These are phyloP conservation scores for Orychophragmus violaceus DNA, from an alignment of 345 rosid species.

Conservation along the genomic window DNA sequence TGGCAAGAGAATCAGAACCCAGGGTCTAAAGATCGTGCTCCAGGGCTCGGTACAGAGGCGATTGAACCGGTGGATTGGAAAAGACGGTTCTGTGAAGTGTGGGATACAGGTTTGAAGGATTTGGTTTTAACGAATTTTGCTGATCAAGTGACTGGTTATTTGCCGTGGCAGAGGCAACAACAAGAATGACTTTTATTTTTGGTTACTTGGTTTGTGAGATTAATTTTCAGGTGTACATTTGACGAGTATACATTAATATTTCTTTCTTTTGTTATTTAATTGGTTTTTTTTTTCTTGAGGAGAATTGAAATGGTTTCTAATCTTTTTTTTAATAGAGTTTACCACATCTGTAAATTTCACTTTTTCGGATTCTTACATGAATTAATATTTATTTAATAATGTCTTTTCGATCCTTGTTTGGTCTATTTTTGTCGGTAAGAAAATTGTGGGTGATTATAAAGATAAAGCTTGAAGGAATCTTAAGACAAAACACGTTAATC, in stretches of 20 bases:
- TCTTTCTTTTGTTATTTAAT: background rate
- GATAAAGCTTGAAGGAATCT: background rate
- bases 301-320: background rate
- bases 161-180: slow-evolving; percentile 71
- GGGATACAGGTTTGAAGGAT: slow-evolving; percentile 92
- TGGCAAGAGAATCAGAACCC: slow-evolving; percentile 87
- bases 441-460: background rate
- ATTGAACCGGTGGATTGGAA: slow-evolving; percentile 82
- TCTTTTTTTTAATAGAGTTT: slow-evolving; percentile 2
- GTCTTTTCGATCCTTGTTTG: slow-evolving; percentile 5
- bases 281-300: background rate
- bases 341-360: slow-evolving; percentile 15
- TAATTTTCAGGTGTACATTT: slow-evolving; percentile 9
- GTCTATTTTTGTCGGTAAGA: background rate
- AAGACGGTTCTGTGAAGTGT: slow-evolving; percentile 77
- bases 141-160: slow-evolving; percentile 51
- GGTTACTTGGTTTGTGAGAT: slow-evolving; percentile 8
- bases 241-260: slow-evolving; percentile 1
- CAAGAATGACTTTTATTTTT: slow-evolving; percentile 21
- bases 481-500: background rate
- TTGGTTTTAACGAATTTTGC: slow-evolving; percentile 69
- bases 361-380: background rate
- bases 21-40: slow-evolving; percentile 95
- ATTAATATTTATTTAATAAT: background rate
- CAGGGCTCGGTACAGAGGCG: slow-evolving; percentile 87